phyloP scores from a whole-genome alignment of 495 filamentous ascomycete species.

The Bryoglossum gracile region DNA sequence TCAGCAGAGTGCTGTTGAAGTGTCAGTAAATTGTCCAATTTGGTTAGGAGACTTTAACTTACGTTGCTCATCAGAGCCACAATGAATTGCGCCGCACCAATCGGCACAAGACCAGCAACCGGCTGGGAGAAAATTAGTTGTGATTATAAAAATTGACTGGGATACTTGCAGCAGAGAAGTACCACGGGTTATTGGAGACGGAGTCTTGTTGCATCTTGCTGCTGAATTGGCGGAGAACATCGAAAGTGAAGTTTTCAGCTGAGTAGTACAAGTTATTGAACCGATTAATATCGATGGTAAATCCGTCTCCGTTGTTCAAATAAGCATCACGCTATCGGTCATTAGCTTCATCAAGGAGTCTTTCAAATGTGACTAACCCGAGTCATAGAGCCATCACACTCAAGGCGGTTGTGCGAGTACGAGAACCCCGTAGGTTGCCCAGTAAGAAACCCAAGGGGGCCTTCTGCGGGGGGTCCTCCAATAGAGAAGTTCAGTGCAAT shows the following conservation, averaged over 20 bases:
- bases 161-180: constrained; percentile 2
- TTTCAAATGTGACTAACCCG: no score
- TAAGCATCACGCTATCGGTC: constrained; percentile 5
- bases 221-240: background rate
- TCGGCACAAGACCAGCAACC: no score
- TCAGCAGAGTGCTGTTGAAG: background rate
- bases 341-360: no score
- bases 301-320: constrained; percentile 5
- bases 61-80: no score
- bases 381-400: constrained; percentile 1
- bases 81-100: no score
- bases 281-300: background rate
- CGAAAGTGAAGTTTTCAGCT: background rate
- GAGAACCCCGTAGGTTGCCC: background rate
- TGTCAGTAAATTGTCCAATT: no score
- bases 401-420: constrained; percentile 5
- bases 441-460: background rate
- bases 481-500: background rate
- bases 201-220: background rate
- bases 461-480: constrained; percentile 1
- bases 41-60: no score
- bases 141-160: no score
- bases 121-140: no score
- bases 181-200: constrained; percentile 5
- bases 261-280: background rate